Evolutionary conservation across 495 filamentous ascomycete species (phyloP).

Genomic region (Penicillium odoratum): DNA sequence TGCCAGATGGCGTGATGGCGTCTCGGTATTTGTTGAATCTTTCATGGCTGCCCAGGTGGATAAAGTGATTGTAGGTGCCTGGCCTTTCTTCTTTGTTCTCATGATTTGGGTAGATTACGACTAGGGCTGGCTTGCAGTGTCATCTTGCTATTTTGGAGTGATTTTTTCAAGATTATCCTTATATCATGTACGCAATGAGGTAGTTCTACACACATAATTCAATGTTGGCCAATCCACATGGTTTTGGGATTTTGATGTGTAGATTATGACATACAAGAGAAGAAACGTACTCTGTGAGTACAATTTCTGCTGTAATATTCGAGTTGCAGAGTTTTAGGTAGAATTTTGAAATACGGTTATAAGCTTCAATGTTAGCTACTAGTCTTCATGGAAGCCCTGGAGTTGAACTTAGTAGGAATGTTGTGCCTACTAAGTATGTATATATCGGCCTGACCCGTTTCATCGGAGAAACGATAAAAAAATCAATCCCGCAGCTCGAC

Average conservation of each 20-base stretch:
- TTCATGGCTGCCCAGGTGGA: not conserved
- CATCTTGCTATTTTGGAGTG: not conserved
- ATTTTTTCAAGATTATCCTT: not conserved
- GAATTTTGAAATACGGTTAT: too few relatives aligned
- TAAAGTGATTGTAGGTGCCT: not conserved
- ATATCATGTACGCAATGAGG: not conserved
- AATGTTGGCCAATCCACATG: not conserved
- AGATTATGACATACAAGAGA: too few relatives aligned
- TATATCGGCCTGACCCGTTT: not conserved
- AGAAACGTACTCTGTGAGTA: not conserved
- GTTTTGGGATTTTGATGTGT: not conserved
- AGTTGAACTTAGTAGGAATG: not conserved
- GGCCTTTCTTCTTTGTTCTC: not conserved
- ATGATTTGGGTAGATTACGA: not conserved
- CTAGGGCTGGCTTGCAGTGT: not conserved
- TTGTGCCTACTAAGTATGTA: not conserved
- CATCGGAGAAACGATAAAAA: slow-evolving; percentile 9
- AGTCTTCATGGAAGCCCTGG: too few relatives aligned
- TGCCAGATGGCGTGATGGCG: slow-evolving; percentile 38
- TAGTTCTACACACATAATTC: too few relatives aligned
- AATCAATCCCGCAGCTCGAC: slow-evolving; percentile 18
- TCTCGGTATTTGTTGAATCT: slow-evolving; percentile 13
- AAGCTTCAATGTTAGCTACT: too few relatives aligned
- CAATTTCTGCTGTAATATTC: too few relatives aligned
- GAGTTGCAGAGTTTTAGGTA: too few relatives aligned